These are phyloP conservation scores for Kitagawia praeruptora DNA, from an alignment of 129 eudicot genomes.

Conservation along the genomic window DNA sequence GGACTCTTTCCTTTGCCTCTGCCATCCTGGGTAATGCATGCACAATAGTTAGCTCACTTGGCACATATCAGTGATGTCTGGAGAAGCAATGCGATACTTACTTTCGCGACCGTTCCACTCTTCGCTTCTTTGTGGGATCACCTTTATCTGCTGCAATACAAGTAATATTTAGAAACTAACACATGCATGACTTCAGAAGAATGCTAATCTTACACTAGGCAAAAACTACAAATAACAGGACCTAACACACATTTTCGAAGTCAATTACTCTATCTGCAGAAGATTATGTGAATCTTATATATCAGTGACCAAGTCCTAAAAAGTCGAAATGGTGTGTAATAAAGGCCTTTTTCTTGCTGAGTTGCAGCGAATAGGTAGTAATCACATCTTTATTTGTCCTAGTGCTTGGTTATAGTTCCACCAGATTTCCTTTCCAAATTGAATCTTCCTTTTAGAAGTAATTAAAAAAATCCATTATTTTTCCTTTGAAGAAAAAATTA, in stretches of 20 bases:
- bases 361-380: neutral
- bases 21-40: slow-evolving; percentile 60
- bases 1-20: slow-evolving; percentile 81
- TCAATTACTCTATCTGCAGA: neutral
- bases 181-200: neutral
- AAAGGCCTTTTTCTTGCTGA: neutral
- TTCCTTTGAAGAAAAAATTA: neutral
- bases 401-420: neutral
- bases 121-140: slow-evolving; percentile 73
- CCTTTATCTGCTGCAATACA: slow-evolving; percentile 53
- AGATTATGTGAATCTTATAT: neutral
- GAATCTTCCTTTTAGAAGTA: neutral
- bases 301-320: neutral
- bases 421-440: neutral
- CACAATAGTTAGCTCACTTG: neutral
- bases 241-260: neutral
- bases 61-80: neutral
- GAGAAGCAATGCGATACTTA: slow-evolving; percentile 27
- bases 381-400: neutral
- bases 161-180: slow-evolving; percentile 1
- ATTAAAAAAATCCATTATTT: neutral
- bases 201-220: neutral
- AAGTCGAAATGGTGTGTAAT: neutral
- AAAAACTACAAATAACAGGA: neutral
- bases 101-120: slow-evolving; percentile 82